Base-by-base conservation (phyloP, 768 basidiomycete genomes). In the Fistulinella prunicolor region DNA sequence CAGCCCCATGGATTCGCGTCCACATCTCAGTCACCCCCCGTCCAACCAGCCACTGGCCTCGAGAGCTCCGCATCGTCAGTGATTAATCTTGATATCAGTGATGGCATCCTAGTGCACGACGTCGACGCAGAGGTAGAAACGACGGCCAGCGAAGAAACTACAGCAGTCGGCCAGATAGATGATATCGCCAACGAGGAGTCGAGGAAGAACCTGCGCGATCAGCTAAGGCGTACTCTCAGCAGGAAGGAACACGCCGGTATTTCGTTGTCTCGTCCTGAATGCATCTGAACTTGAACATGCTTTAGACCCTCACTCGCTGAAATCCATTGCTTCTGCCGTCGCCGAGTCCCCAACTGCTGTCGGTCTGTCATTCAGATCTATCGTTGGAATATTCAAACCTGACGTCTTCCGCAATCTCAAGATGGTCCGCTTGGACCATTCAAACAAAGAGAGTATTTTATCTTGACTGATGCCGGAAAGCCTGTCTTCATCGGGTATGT, bases 381-480 rank as follows among this genome's bases (percentile, higher is more conserved):
- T 42, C 16, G 29, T 46, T 43, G 40, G 16, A n/a, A 28, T 28
- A 28, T 10, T 28, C 10, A 34, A 12, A 34, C 34, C 50, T 47
- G 38, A 56, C 26, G 35, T 46, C 10, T 38, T 10, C 7, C 34
- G 5, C 30, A 12, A 45, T 38, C n/a, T 35, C 30, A 38, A 59
- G 54, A 56, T 38, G 51, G 41, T 44, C 38, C 41, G 28, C 53
- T 44, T 2, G 54, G 64, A n/a, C 52, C 51, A 13, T 69, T 67
- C 59, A 70, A 74, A 43, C 80, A 79, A 20, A 77, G 94, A 44
- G 82, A 91, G 62, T 99, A 97, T 66, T 96, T 89, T 61, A 80
- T 97, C 14, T 76, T 98, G 17, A 97, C 94, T 0, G 84, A 94
- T 53, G 96, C 96, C 24, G 96, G 96, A 23, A 98, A 99, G 67